Conservation (phyloP, 352 stramenopile genomes). For the Phytophthora melonis region DNA sequence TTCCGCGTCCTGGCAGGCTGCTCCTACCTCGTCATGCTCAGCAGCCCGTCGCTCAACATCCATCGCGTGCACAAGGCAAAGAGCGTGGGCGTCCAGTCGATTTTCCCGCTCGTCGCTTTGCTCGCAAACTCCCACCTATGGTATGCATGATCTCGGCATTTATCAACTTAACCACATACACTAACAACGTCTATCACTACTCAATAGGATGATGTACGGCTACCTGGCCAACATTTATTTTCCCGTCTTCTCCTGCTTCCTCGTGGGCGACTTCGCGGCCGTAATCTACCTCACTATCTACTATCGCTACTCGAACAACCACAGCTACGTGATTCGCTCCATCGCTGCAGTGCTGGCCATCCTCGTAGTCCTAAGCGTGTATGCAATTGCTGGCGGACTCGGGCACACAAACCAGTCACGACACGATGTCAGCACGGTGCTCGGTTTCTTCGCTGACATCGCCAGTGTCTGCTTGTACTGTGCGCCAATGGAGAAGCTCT, state of each 20-base stretch:
- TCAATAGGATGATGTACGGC: constrained; percentile 43
- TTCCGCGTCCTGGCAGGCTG: constrained; percentile 36
- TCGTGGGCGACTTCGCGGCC: constrained; percentile 26
- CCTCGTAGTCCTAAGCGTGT: constrained; percentile 36
- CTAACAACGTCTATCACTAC: background rate
- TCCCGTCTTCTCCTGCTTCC: constrained; percentile 39
- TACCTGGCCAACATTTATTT: constrained; percentile 41
- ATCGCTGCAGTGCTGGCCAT: constrained; percentile 14
- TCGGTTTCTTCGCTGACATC: constrained; percentile 42
- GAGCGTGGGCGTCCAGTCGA: constrained; percentile 46
- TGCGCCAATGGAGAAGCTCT: constrained; percentile 49
- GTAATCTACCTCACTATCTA: constrained; percentile 38
- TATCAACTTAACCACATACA: background rate
- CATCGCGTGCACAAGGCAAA: constrained; percentile 47
- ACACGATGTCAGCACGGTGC: constrained; percentile 27
- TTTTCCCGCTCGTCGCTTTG: constrained; percentile 57
- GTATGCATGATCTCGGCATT: constrained; percentile 6
- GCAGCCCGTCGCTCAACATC: constrained; percentile 56
- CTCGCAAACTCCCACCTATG: constrained; percentile 56
- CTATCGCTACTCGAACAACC: constrained; percentile 34
- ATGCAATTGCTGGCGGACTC: constrained; percentile 42
- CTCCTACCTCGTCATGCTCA: constrained; percentile 41
- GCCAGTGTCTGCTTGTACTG: constrained; percentile 47
- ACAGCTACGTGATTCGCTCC: constrained; percentile 19
- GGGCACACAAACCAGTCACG: constrained; percentile 34